Evolutionary conservation across 2,329 filamentous ascomycete genomes (phyloP), one percentile per base, ranked within the genome.

Genomic region (Colletotrichum caudatum): DNA sequence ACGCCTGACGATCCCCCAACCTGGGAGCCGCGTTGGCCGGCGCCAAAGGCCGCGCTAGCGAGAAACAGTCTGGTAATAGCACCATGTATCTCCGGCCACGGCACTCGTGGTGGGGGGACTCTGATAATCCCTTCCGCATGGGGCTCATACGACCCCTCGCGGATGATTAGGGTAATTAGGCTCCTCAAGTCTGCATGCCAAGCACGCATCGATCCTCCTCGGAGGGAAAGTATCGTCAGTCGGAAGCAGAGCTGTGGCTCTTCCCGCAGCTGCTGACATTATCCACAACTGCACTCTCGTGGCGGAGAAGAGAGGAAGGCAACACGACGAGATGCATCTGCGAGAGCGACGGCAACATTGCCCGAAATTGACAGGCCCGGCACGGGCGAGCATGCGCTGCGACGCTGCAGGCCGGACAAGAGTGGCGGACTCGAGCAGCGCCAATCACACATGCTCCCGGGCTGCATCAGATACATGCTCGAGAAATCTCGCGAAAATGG

Each of bases 191-290:
- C 26, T 53, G 50, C 16, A 37, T 2, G 53, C 20, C 18, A 56
- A 56, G 33, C 18, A n/a, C 18, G 5, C 2, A 35, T n/a, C 1
- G 12, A 23, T 11, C 7, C n/a, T 18, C 11, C 20, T 18, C 29
- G 33, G 44, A 64, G 39, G 58, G 48, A 58, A 29, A 18, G 41
- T n/a, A 64, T 64, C 9, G 33, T n/a, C 26, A 29, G 41, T 26
- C 37, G 26, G 16, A 39, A 39, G 39, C 54, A 48, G 26, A 46
- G 56, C 1, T 7, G 29, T 50, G 37, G 62, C 54, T 39, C 26
- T 29, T 29, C 67, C 67, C n/a, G 56, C 63, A 6, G 65, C 54
- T 11, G 56, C 63, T 26, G 39, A 35, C 54, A 41, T 56, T 37
- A 44, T 35, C 3, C 23, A 66, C 61, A 9, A 54, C 65, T n/a